phyloP scores from a whole-genome alignment of 768 basidiomycete genomes.

The Boletus subcaerulescens region DNA sequence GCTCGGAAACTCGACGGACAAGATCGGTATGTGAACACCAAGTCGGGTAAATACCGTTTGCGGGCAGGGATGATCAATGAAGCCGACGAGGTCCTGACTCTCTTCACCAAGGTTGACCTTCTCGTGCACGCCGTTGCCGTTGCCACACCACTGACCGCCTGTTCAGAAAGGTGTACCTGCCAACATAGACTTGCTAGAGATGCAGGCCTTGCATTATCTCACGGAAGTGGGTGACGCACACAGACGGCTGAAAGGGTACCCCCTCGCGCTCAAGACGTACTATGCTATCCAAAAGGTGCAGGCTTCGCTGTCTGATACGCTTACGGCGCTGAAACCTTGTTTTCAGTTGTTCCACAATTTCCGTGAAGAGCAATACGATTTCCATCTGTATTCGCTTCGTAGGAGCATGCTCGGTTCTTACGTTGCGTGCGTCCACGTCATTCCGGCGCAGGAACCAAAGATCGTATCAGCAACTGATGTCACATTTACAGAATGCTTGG shows the following conservation, averaged over 20 bases:
- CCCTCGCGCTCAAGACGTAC: conserved; percentile 84
- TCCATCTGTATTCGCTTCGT: conserved; percentile 91
- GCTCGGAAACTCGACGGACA: conserved; percentile 87
- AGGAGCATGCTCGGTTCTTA: conserved; percentile 88
- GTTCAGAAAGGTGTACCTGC: conserved; percentile 83
- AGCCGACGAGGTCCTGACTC: conserved; percentile 67
- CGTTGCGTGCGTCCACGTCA: conserved; percentile 56
- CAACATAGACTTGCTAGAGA: conserved; percentile 82
- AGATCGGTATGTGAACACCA: conserved; percentile 93
- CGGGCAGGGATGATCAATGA: conserved; percentile 78
- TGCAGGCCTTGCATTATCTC: conserved; percentile 91
- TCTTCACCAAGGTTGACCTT: conserved; percentile 84
- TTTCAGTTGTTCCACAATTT: conserved; percentile 74
- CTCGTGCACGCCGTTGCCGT: not conserved
- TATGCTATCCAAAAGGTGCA: conserved; percentile 69
- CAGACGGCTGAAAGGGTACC: conserved; percentile 57
- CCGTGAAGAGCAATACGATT: conserved; percentile 97
- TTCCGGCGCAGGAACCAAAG: not conserved
- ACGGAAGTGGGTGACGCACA: conserved; percentile 78
- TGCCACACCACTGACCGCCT: conserved; percentile 5
- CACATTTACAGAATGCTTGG: conserved; percentile 55
- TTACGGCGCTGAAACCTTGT: conserved; percentile 4
- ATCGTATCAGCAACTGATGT: conserved; percentile 1
- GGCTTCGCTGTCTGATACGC: conserved; percentile 6
- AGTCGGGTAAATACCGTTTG: conserved; percentile 86